These are phyloP conservation scores for Truncatella angustata DNA, from an alignment of 2,329 filamentous ascomycete species.

Conservation along the genomic window DNA sequence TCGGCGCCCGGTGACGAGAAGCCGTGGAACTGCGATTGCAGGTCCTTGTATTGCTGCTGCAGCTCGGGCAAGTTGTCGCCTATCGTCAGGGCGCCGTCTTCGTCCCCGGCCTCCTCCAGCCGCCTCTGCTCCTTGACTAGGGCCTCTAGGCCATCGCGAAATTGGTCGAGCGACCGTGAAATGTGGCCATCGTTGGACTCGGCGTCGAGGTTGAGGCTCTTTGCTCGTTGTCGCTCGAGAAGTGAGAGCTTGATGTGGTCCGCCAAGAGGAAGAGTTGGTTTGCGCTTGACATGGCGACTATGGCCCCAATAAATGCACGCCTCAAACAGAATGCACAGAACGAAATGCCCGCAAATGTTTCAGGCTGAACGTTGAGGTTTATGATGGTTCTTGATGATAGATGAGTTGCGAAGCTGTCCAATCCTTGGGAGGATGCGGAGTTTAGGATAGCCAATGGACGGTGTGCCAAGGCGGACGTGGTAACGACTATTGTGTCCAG, in stretches of 20 bases:
- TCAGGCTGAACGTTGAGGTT: neutral
- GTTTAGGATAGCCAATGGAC: neutral
- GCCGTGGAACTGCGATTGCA: constrained; percentile 78
- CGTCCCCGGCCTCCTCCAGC: constrained; percentile 62
- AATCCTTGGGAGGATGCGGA: neutral
- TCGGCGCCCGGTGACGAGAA: constrained; percentile 50
- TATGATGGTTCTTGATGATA: neutral
- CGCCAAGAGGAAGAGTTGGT: constrained; percentile 86
- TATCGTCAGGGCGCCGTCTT: constrained; percentile 49
- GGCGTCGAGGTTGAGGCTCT: constrained; percentile 73
- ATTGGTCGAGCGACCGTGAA: constrained; percentile 80
- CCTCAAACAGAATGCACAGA: too few relatives aligned
- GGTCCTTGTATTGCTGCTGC: constrained; percentile 70
- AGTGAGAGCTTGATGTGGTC: constrained; percentile 97
- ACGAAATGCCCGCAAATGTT: too few relatives aligned
- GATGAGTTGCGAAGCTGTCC: neutral
- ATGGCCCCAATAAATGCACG: neutral
- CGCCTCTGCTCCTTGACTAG: constrained; percentile 64
- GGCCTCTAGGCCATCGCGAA: constrained; percentile 74
- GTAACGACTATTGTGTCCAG: too few relatives aligned
- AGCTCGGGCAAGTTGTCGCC: constrained; percentile 67
- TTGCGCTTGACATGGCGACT: constrained; percentile 53
- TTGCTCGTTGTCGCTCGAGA: constrained; percentile 84
- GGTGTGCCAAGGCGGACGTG: neutral
- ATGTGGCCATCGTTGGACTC: constrained; percentile 87